Conservation (phyloP, 768 basidiomycete species). For the Lactarius pseudohatsudake region DNA sequence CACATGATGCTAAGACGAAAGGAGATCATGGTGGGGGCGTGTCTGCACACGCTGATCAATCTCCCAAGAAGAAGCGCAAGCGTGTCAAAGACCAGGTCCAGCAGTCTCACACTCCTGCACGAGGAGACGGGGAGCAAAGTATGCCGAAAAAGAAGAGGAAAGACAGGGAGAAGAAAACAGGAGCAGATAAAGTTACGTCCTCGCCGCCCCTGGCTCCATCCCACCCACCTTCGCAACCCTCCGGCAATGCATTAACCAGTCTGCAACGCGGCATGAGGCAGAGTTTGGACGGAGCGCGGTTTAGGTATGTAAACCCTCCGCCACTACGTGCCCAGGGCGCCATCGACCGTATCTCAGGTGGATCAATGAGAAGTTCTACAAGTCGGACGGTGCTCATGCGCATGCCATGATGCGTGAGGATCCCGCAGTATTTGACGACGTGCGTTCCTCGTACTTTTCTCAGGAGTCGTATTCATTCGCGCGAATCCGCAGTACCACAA, state of each 20-base stretch:
- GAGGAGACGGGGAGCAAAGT: neutral
- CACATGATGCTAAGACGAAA: neutral
- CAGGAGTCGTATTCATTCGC: neutral
- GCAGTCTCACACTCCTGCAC: slow-evolving; percentile 7
- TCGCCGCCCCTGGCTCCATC: neutral
- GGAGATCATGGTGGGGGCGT: neutral
- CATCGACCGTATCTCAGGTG: slow-evolving; percentile 46
- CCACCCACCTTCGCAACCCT: slow-evolving; percentile 11
- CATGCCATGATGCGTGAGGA: slow-evolving; percentile 82
- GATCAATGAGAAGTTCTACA: slow-evolving; percentile 93
- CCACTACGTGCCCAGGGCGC: neutral
- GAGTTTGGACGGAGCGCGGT: slow-evolving; percentile 82
- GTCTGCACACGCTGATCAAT: neutral
- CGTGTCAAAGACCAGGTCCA: neutral
- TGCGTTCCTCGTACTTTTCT: slow-evolving; percentile 37
- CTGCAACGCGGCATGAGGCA: slow-evolving; percentile 79
- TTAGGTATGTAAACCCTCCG: slow-evolving; percentile 55
- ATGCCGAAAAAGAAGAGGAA: slow-evolving; percentile 12
- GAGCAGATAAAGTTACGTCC: neutral
- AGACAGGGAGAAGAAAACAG: slow-evolving; percentile 3
- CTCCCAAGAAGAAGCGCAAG: slow-evolving; percentile 7
- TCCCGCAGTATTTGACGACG: slow-evolving; percentile 80
- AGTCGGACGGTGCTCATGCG: slow-evolving; percentile 73
- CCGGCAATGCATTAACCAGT: slow-evolving; percentile 49
- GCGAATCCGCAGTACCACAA: slow-evolving; percentile 70